Percentiles rank a stretch among this genome's conserved stretches.
These are phyloP conservation scores for Malus orientalis DNA, from an alignment of 306 rosid species.

Conservation along the genomic window DNA sequence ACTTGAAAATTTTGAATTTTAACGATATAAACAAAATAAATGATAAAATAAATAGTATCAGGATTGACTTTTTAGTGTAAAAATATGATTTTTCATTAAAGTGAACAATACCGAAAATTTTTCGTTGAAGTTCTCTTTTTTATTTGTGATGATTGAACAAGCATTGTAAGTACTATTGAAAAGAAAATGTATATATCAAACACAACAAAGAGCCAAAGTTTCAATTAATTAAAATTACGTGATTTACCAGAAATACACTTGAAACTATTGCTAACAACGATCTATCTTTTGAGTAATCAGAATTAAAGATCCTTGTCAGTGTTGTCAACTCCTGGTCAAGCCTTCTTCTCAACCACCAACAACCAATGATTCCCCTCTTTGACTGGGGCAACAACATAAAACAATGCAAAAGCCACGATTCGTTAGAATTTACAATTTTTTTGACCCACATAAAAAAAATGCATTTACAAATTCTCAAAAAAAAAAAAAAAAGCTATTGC, in stretches of 20 bases:
- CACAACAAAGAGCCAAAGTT: neutral
- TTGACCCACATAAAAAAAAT: neutral
- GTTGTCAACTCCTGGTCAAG: neutral
- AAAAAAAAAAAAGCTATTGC: neutral
- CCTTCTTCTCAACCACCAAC: slow-evolving; percentile 3
- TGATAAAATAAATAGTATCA: too few species aligned
- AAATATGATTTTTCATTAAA: too few species aligned
- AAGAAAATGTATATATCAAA: neutral
- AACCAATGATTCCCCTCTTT: neutral
- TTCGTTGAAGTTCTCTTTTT: too few species aligned
- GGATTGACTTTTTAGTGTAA: too few species aligned
- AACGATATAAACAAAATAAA: too few species aligned
- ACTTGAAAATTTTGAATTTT: too few species aligned
- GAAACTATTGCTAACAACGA: neutral
- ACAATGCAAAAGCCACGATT: neutral
- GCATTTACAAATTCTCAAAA: neutral
- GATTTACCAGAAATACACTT: neutral
- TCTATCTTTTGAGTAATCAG: slow-evolving; percentile 1
- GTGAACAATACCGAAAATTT: too few species aligned
- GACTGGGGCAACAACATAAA: neutral
- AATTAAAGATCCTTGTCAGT: neutral
- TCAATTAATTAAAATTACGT: neutral
- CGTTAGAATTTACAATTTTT: neutral
- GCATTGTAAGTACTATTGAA: too few species aligned
- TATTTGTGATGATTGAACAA: too few species aligned